Evolutionary conservation across 2,329 filamentous ascomycete genomes (phyloP).

Genomic region (Nemania sp.): DNA sequence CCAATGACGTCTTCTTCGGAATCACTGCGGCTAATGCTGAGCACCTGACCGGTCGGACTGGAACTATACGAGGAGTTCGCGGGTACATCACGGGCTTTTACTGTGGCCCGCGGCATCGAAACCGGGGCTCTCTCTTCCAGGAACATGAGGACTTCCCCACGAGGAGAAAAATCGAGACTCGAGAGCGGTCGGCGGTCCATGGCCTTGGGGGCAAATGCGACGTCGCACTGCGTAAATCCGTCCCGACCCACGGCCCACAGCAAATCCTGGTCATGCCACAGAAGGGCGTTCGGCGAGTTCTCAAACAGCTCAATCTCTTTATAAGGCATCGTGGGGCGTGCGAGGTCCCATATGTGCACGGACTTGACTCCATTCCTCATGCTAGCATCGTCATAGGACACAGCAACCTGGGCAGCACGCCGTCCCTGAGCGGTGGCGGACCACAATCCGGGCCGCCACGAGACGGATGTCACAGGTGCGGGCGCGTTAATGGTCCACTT

Average conservation of each 20-base stretch:
- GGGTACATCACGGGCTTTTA: conserved; percentile 31
- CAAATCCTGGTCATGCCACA: conserved; percentile 69
- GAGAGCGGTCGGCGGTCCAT: conserved; percentile 67
- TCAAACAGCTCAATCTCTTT: conserved; percentile 67
- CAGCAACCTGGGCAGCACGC: conserved; percentile 64
- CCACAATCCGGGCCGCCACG: conserved; percentile 69
- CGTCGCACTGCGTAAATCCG: conserved; percentile 68
- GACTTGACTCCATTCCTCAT: conserved; percentile 60
- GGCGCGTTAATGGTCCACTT: conserved; percentile 65
- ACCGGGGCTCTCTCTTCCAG: conserved; percentile 61
- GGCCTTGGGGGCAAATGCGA: conserved; percentile 65
- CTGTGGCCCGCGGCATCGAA: conserved; percentile 46
- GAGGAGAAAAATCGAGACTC: conserved; percentile 62
- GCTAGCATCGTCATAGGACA: conserved; percentile 63
- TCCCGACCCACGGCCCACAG: conserved; percentile 69
- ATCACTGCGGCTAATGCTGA: conserved; percentile 64
- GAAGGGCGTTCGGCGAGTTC: conserved; percentile 58
- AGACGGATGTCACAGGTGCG: conserved; percentile 61
- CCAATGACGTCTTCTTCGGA: conserved; percentile 68
- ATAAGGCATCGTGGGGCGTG: conserved; percentile 67
- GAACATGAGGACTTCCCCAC: conserved; percentile 64
- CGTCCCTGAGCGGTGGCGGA: conserved; percentile 65
- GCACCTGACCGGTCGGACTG: conserved; percentile 53
- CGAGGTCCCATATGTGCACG: conserved; percentile 72
- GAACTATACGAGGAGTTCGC: conserved; percentile 52